Evolutionary conservation across 164 flowering plant species (phyloP), one percentile per base, ranked within the genome.

Genomic region (Cinnamomum chago): DNA sequence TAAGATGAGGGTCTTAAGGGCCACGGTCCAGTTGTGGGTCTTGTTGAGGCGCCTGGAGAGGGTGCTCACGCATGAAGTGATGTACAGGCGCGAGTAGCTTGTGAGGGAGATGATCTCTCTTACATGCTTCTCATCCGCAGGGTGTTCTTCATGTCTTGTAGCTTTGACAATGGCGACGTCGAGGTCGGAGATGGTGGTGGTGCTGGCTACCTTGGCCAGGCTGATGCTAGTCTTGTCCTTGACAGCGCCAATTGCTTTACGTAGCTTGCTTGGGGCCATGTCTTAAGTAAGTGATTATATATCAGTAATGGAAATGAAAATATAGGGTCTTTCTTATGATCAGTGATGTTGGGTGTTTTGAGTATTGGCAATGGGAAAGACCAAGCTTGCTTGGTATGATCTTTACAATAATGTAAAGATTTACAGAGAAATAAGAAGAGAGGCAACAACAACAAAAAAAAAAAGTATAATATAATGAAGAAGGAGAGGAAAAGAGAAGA

Each of bases 91-190:
- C 0, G 97, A 90, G 77, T 79, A 84, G 25, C 84, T 78, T 0
- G 95, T 89, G 33, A 91, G 70, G 82, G 78, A 84, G 3, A 94
- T 70, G 68, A 96, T 85, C 70, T 85, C 89, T 15, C 85, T 78
- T 0, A 89, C 64, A 80, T 94, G 77, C 76, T 82, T 84, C 83
- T 96, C 98, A 4, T 86, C 88, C 5, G 98, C 85, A 0, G 98
- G 97, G 15, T 83, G 84, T 35, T 90, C 93, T 27, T 90, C 97
- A 75, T 96, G 99, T 25, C 97, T 78, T n/a, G 97, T 96, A 9
- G 97, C 97, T 79, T 92, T 94, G 22, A 94, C 90, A 62, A 96
- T 85, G 33, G 97, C 97, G 3, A 94, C 92, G 17, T 94, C 91
- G 12, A 94, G 88, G 50, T 92, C 95, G 17, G 98, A 81, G 80